Percentiles rank a stretch among this genome's conserved stretches.
Evolutionary conservation across 2,329 filamentous ascomycete species (phyloP).

Genomic region (Neonectria magnoliae): DNA sequence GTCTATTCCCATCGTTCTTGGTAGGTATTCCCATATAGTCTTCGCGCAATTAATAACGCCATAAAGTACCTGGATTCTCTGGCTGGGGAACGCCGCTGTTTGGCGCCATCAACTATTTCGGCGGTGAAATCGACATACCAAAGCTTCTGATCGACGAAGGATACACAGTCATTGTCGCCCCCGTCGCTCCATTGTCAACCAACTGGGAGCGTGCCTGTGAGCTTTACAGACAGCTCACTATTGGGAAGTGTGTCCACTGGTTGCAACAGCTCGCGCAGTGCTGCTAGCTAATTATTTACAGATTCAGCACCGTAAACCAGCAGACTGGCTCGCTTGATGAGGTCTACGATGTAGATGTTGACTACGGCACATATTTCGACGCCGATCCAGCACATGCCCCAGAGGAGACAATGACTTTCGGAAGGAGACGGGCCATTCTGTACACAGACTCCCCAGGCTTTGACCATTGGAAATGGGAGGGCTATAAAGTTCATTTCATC

Average conservation of each 20-base stretch:
- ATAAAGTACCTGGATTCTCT: conserved; percentile 13
- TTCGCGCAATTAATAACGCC: background rate
- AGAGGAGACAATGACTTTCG: background rate
- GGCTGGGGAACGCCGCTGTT: conserved; percentile 20
- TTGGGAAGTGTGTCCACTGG: background rate
- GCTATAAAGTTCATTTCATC: conserved; percentile 19
- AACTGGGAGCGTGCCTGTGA: conserved; percentile 24
- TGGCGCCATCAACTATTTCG: conserved; percentile 21
- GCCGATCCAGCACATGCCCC: conserved; percentile 6
- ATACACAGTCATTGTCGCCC: conserved; percentile 21
- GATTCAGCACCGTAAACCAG: conserved; percentile 12
- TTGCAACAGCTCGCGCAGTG: background rate
- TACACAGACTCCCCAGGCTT: conserved; percentile 4
- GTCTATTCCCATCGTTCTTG: background rate
- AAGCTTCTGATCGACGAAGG: conserved; percentile 13
- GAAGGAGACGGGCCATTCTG: conserved; percentile 15
- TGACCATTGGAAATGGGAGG: conserved; percentile 13
- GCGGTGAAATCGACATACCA: conserved; percentile 14
- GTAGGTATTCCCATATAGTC: background rate
- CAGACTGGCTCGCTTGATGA: conserved; percentile 1
- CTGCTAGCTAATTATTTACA: background rate
- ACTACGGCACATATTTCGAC: conserved; percentile 13
- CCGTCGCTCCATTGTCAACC: conserved; percentile 16
- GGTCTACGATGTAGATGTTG: conserved; percentile 13
- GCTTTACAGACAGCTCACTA: conserved; percentile 21